Conservation (phyloP, 2,329 filamentous ascomycete species). For the Xylaria sp. region DNA sequence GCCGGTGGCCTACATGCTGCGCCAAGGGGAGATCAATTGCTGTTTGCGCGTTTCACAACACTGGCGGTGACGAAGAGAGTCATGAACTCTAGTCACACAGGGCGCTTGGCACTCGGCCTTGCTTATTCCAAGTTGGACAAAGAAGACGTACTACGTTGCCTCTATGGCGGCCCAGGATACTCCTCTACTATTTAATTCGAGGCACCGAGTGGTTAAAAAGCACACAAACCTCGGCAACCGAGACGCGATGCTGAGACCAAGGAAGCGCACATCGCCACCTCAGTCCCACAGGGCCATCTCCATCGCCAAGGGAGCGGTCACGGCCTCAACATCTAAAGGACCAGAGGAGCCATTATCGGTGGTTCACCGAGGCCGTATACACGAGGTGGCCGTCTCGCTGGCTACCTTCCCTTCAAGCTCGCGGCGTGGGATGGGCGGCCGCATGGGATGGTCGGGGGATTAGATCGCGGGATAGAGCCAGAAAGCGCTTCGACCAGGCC, state of each 20-base stretch:
- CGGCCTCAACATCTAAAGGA: not conserved
- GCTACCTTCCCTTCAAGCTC: not conserved
- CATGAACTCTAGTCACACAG: conserved; percentile 24
- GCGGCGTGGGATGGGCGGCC: not conserved
- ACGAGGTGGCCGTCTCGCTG: not conserved
- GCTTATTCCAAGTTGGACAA: conserved; percentile 16
- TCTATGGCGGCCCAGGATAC: not conserved
- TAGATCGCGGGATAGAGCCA: not conserved
- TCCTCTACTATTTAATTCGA: conserved; percentile 19
- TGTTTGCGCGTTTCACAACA: conserved; percentile 28
- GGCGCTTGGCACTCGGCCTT: conserved; percentile 20
- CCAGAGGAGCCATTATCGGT: not conserved
- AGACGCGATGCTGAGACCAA: not conserved
- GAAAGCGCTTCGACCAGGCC: not conserved
- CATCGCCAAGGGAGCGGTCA: not conserved
- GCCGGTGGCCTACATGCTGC: conserved; percentile 28
- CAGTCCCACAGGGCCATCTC: not conserved
- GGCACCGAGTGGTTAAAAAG: not conserved
- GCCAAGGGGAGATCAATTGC: conserved; percentile 22
- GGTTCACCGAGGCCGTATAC: not conserved
- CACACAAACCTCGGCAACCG: conserved; percentile 5
- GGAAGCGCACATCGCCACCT: not conserved
- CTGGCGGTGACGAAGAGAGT: conserved; percentile 27
- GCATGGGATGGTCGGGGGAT: conserved; percentile 1
- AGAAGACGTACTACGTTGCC: conserved; percentile 10